A percentile compares a stretch with the other conserved stretches of the same genome.
phyloP scores from a whole-genome alignment of 371 early-diverging fungal genomes.

The Mucor irregularis region DNA sequence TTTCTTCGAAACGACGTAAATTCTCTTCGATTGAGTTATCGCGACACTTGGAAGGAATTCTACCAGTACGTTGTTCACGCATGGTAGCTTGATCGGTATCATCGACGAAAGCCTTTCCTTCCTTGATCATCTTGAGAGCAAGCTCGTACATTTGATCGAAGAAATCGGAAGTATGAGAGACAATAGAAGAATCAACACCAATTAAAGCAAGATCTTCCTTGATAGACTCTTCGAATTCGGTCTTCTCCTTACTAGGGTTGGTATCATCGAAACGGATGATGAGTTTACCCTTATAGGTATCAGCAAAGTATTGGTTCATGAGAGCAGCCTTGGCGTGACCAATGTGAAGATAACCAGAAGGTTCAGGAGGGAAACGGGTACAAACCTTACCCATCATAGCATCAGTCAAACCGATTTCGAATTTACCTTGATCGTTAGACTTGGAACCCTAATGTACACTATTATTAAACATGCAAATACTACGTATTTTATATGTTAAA shows the following conservation, averaged over 20 bases:
- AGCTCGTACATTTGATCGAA: conserved; percentile 90
- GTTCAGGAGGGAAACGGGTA: conserved; percentile 99
- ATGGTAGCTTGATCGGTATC: conserved; percentile 92
- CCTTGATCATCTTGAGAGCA: conserved; percentile 88
- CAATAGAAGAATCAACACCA: conserved; percentile 81
- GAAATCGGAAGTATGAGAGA: conserved; percentile 95
- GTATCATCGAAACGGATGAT: conserved; percentile 99
- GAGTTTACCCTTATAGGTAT: conserved; percentile 89
- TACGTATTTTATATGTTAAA: neutral
- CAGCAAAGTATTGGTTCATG: conserved; percentile 97
- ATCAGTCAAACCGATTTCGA: conserved; percentile 87
- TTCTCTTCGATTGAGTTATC: conserved; percentile 90
- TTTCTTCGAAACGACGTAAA: conserved; percentile 91
- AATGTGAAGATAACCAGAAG: conserved; percentile 98
- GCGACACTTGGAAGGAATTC: conserved; percentile 89
- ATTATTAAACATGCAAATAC: neutral
- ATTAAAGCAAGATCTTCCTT: conserved; percentile 89
- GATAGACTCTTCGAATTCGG: conserved; percentile 94
- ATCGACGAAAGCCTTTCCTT: conserved; percentile 97
- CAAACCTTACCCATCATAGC: conserved; percentile 88
- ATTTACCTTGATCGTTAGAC: conserved; percentile 86
- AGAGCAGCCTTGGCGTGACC: conserved; percentile 99
- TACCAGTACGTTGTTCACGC: conserved; percentile 91
- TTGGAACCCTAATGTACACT: conserved; percentile 24
- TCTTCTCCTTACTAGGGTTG: conserved; percentile 98